Evolutionary conservation across 148 eudicot genomes (phyloP).

Genomic region (Spergularia marina): DNA sequence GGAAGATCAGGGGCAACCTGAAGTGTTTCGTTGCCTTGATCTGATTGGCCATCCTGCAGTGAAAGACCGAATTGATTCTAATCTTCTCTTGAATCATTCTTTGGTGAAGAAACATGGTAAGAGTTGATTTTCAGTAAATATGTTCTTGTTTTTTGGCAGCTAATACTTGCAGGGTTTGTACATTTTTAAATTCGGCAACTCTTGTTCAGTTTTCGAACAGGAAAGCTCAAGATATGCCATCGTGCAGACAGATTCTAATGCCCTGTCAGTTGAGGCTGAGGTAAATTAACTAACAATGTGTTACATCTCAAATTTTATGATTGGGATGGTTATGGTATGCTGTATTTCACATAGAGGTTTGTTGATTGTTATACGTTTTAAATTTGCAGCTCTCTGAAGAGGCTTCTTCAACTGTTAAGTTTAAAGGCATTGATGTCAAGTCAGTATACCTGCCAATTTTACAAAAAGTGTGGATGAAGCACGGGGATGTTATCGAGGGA

Average conservation of each 20-base stretch:
- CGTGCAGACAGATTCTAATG: not conserved
- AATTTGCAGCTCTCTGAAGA: not conserved
- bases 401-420: not conserved
- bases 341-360: too few species aligned
- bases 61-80: too few species aligned
- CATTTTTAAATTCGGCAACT: not conserved
- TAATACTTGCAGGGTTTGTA: not conserved
- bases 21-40: too few species aligned
- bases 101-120: not conserved
- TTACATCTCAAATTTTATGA: not conserved
- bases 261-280: not conserved
- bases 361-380: too few species aligned
- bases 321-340: not conserved
- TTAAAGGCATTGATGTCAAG: not conserved
- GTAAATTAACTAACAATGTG: not conserved
- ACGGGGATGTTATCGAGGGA: constrained; percentile 2
- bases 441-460: not conserved
- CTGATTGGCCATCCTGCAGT: too few species aligned
- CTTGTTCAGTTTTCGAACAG: not conserved
- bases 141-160: too few species aligned
- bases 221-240: not conserved
- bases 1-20: too few species aligned
- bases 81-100: too few species aligned
- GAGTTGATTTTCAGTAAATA: not conserved
- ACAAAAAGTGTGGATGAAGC: constrained; percentile 12